Conservation (phyloP, 2,329 filamentous ascomycete species). For the Tolypocladium tundrense region DNA sequence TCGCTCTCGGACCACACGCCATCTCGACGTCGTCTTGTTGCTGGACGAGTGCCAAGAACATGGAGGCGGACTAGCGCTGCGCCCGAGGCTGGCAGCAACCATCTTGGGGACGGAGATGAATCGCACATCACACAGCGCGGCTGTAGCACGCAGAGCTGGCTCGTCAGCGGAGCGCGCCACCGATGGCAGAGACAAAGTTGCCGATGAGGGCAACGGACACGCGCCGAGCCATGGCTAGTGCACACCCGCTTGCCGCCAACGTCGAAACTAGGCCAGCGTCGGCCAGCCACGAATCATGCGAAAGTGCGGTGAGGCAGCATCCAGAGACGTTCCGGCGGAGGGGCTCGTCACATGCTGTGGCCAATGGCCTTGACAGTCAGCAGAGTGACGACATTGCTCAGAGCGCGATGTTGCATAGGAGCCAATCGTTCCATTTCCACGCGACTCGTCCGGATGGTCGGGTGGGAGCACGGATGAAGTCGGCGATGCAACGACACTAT, state of each 20-base stretch:
- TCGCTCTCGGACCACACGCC: neutral
- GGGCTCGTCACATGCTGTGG: conserved; percentile 2
- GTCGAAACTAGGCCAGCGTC: conserved; percentile 7
- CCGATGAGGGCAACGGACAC: neutral
- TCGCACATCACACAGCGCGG: neutral
- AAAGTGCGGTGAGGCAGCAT: conserved; percentile 8
- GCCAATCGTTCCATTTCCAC: neutral
- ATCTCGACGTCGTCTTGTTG: neutral
- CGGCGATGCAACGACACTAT: neutral
- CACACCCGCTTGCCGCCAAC: neutral
- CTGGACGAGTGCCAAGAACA: neutral
- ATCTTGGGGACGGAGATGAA: neutral
- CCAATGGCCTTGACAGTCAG: neutral
- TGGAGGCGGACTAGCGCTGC: neutral
- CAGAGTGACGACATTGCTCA: neutral
- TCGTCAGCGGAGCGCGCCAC: neutral
- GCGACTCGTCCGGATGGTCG: neutral
- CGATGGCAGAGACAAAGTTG: neutral
- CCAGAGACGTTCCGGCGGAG: neutral
- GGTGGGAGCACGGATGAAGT: neutral
- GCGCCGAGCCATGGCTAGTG: neutral
- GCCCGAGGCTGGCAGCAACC: neutral
- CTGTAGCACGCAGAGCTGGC: neutral
- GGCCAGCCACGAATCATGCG: conserved; percentile 1
- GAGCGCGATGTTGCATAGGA: neutral